Percentiles rank a stretch among this genome's conserved stretches.
Conservation (phyloP, 2,329 filamentous ascomycete species). For the Fusarium dimerum region DNA sequence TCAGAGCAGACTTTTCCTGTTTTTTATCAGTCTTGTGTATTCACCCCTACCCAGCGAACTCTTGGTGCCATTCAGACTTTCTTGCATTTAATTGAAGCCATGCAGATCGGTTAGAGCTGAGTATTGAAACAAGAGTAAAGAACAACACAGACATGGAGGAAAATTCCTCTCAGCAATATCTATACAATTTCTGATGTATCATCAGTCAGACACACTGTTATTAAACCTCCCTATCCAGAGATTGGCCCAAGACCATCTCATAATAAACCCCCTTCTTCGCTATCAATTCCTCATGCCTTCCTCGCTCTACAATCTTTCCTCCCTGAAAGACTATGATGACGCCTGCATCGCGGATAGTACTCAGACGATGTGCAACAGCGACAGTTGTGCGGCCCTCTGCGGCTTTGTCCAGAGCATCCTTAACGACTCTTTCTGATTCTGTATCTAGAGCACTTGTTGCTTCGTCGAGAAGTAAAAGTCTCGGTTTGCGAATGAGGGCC, state of each 20-base stretch:
- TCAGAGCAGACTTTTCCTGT: no score
- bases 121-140: no score
- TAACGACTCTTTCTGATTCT: constrained; percentile 65
- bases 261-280: constrained; percentile 49
- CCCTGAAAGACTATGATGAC: constrained; percentile 60
- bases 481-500: constrained; percentile 66
- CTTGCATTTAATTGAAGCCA: no score
- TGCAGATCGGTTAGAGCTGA: no score
- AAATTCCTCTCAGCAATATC: no score
- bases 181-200: no score
- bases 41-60: no score
- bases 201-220: background rate
- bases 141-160: no score
- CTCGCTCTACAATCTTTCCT: constrained; percentile 54
- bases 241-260: constrained; percentile 53
- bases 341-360: constrained; percentile 59
- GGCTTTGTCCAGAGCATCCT: constrained; percentile 57
- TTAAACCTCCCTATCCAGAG: constrained; percentile 37
- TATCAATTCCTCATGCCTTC: constrained; percentile 62
- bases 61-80: no score
- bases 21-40: no score
- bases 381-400: constrained; percentile 53
- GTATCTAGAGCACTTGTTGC: constrained; percentile 67
- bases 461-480: constrained; percentile 71
- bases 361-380: constrained; percentile 64